Evolutionary conservation across 345 rosid species (phyloP), one percentile per base, ranked within the genome.

Genomic region (Citrus medica): DNA sequence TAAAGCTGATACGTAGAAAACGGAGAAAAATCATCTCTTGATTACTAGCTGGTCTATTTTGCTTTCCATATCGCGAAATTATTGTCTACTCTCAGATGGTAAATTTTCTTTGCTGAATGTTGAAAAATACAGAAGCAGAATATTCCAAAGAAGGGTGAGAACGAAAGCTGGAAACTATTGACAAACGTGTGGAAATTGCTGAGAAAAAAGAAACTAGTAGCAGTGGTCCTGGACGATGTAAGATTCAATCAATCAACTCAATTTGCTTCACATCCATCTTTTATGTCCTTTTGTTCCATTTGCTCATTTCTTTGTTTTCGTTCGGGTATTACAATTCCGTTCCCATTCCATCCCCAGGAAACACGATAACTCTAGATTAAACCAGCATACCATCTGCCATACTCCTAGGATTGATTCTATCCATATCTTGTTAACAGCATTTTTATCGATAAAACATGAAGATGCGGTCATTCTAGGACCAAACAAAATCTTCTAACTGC

Each of bases 261-360:
- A 53, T 21, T 30, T 21, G 59, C 73, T 7, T 21, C 55, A 48
- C 37, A 69, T 70, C 56, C 65, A 61, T 46, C 24, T 42, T 46
- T 75, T 53, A 1, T 46, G 24, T 40, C 10, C 17, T 60, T 25
- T 40, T 3, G 56, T 59, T 74, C 19, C 32, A 60, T 60, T 74
- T 73, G 59, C 63, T 25, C 46, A 24, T 74, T 62, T 74, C 64
- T 21, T 56, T 60, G 21, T 48, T 25, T 48, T 75, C 78, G 22
- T 9, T 25, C n/a, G 38, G 6, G 33, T 68, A 40, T 61, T 40
- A 21, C 21, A 74, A 62, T 61, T 64, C 42, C 32, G 9, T 5
- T 12, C 56, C 0, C 30, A n/a, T n/a, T 2, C 22, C 64, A 1
- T 73, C 46, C 65, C 66, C 10, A 12, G 76, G 13, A n/a, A 73